Evolutionary conservation across 1,284 basidiomycete genomes (phyloP), one percentile per base, ranked within the genome.

Genomic region (Ganoderma meredithae): DNA sequence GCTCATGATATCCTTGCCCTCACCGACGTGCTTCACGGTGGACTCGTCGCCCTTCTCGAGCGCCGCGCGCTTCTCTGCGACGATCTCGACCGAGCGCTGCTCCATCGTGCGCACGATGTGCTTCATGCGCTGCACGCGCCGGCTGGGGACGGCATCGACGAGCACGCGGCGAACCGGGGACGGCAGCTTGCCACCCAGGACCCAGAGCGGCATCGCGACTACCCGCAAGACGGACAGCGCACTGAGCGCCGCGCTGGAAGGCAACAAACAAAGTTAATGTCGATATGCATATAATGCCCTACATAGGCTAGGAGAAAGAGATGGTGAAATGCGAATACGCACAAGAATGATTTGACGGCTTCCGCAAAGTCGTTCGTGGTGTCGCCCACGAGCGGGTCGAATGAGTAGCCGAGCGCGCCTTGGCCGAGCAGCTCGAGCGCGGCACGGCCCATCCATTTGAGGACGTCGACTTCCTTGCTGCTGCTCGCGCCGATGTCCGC

Each of bases 1-100:
- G 65, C 83, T 84, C 72, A 85, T 80, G 60, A 85, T 76, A 70
- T 86, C 85, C 67, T 81, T 83, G 7, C 82, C 83, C 60, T 80
- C 72, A 3, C 76, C 79, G 43, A 83, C 74, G 64, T 82, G 79
- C 27, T 68, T 68, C 56, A 62, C 52, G 12, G 73, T 62, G 3
- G 71, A 71, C 39, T 68, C 72, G 56, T 78, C 75, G 0, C 74
- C 75, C 27, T 66, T 56, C n/a, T 55, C 56, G 12, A 78, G 67
- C 1, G 72, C 71, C 6, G 73, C 72, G 33, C 72, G 81, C 76
- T 84, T 87, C 27, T 73, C 74, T 33, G 80, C 71, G 19, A 81
- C 79, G 5, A 87, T 82, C 22, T 80, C 74, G 1, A 72, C 62
- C 0, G 84, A 80, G 0, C 79, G 80, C 2, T 74, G 60, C 55